Evolutionary conservation across 2,329 filamentous ascomycete species (phyloP).

Genomic region (Cadophora luteo-olivacea): DNA sequence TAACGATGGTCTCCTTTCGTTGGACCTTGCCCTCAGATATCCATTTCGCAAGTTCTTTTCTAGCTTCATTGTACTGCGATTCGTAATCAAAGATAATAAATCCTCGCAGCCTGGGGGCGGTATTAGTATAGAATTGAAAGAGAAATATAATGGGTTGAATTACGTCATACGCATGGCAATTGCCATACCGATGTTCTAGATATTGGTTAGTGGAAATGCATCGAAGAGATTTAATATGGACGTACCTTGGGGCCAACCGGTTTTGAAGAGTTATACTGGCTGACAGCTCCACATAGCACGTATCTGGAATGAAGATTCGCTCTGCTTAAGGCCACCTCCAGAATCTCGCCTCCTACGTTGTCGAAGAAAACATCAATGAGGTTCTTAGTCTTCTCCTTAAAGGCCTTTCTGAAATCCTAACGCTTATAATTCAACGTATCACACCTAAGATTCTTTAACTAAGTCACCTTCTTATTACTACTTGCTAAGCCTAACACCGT

Average conservation of each 20-base stretch:
- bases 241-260: constrained; percentile 61
- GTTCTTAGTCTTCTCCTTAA: constrained; percentile 63
- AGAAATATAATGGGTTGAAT: constrained; percentile 25
- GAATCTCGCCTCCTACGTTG: constrained; percentile 75
- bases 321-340: constrained; percentile 68
- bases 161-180: constrained; percentile 59
- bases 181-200: constrained; percentile 57
- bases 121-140: not conserved
- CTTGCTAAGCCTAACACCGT: constrained; percentile 70
- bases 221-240: not conserved
- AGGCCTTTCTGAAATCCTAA: constrained; percentile 62
- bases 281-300: constrained; percentile 74
- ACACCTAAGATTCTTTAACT: constrained; percentile 70
- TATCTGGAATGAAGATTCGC: constrained; percentile 69
- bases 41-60: constrained; percentile 69
- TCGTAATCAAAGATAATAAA: constrained; percentile 77
- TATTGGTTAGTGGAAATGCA: constrained; percentile 23
- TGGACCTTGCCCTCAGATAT: constrained; percentile 75
- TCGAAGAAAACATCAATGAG: constrained; percentile 76
- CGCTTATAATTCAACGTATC: constrained; percentile 74
- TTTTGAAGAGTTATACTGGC: constrained; percentile 67
- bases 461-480: constrained; percentile 69
- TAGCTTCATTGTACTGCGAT: constrained; percentile 62
- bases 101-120: constrained; percentile 61
- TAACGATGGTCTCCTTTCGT: constrained; percentile 73